Conservation (phyloP, 2,329 filamentous ascomycete species). For the Talaromyces verruculosus region DNA sequence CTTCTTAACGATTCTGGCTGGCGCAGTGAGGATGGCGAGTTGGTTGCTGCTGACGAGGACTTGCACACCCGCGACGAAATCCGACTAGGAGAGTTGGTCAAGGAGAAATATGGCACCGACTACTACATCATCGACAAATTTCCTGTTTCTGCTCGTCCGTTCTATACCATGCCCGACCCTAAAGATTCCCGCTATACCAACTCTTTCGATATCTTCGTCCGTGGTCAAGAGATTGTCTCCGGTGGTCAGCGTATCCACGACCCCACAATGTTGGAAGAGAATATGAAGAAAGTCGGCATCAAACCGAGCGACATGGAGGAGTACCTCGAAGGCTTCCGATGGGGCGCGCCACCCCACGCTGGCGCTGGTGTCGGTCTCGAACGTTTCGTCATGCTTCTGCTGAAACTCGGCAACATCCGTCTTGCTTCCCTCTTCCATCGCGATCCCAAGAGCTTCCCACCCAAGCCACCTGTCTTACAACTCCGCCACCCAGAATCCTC, state of each 20-base stretch:
- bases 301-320: conserved; percentile 82
- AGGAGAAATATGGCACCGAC: conserved; percentile 82
- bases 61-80: conserved; percentile 84
- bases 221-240: conserved; percentile 88
- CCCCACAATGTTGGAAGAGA: conserved; percentile 68
- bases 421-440: conserved; percentile 84
- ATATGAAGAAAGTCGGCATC: conserved; percentile 74
- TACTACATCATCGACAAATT: conserved; percentile 97
- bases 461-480: conserved; percentile 59
- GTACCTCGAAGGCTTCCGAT: conserved; percentile 84
- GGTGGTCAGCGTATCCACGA: conserved; percentile 93
- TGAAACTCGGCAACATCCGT: conserved; percentile 85
- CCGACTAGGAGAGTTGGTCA: conserved; percentile 77
- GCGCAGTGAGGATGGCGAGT: conserved; percentile 73
- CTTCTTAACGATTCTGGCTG: conserved; percentile 78
- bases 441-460: conserved; percentile 82
- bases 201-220: conserved; percentile 92
- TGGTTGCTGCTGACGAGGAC: conserved; percentile 71
- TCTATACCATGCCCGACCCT: conserved; percentile 85
- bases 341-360: conserved; percentile 83
- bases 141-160: conserved; percentile 77
- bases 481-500: conserved; percentile 87
- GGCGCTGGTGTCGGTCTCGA: conserved; percentile 89
- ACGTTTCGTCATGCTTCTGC: conserved; percentile 79
- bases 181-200: conserved; percentile 74